A percentile compares a stretch with the other conserved stretches of the same genome.
Evolutionary conservation across 2,329 filamentous ascomycete species (phyloP).

Genomic region (Cordyceps militaris): DNA sequence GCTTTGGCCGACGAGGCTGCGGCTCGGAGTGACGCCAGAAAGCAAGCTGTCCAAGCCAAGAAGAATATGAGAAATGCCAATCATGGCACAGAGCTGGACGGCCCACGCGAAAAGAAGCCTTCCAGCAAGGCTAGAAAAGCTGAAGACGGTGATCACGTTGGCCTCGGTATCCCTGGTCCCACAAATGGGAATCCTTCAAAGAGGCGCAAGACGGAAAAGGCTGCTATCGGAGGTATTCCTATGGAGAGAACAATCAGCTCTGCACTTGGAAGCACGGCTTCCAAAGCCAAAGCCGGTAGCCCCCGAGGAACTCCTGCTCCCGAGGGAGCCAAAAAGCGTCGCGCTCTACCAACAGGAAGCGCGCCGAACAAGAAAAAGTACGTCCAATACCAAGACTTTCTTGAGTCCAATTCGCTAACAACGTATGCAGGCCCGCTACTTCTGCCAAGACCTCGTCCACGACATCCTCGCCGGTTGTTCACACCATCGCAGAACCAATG

Average conservation of each 20-base stretch:
- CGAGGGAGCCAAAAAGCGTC: slow-evolving; percentile 67
- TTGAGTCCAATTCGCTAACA: slow-evolving; percentile 12
- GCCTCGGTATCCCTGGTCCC: slow-evolving; percentile 55
- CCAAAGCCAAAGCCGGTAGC: slow-evolving; percentile 55
- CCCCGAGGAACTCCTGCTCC: slow-evolving; percentile 61
- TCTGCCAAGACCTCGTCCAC: slow-evolving; percentile 59
- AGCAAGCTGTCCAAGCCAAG: slow-evolving; percentile 72
- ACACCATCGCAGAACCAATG: slow-evolving; percentile 57
- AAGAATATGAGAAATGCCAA: slow-evolving; percentile 64
- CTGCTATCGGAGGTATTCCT: slow-evolving; percentile 38
- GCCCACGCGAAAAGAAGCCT: slow-evolving; percentile 60
- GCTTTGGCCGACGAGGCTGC: slow-evolving; percentile 77
- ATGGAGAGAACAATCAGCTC: slow-evolving; percentile 65
- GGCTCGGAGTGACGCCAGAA: slow-evolving; percentile 74
- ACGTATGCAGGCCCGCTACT: slow-evolving; percentile 26
- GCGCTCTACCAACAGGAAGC: slow-evolving; percentile 56
- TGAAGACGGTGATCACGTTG: slow-evolving; percentile 47
- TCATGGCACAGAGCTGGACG: slow-evolving; percentile 74
- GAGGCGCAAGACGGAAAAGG: slow-evolving; percentile 74
- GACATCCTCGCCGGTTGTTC: slow-evolving; percentile 68
- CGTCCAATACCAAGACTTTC: slow-evolving; percentile 18
- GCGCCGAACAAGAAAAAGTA: slow-evolving; percentile 75
- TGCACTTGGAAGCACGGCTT: slow-evolving; percentile 41
- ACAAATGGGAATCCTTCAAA: slow-evolving; percentile 56
- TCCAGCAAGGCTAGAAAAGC: slow-evolving; percentile 58